Evolutionary conservation across 2,329 filamentous ascomycete species (phyloP).

Genomic region (Curvularia spicifera): DNA sequence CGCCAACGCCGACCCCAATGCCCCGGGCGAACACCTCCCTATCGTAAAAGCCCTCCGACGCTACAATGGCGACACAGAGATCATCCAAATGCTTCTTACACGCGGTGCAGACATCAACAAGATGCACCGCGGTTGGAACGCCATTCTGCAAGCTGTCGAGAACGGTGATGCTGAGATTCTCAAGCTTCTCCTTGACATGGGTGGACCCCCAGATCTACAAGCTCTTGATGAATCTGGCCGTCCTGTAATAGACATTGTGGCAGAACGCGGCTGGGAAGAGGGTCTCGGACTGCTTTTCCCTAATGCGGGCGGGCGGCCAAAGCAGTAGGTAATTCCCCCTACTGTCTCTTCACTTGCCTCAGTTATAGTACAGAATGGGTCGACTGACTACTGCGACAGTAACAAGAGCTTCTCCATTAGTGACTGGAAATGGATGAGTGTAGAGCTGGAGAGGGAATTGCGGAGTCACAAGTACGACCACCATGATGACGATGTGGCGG

Average conservation of each 20-base stretch:
- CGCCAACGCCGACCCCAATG: slow-evolving; percentile 68
- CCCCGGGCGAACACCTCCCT: slow-evolving; percentile 72
- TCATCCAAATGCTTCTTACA: slow-evolving; percentile 67
- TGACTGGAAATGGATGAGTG: slow-evolving; percentile 22
- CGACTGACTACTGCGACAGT: slow-evolving; percentile 11
- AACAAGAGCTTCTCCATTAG: slow-evolving; percentile 19
- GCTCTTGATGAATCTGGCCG: slow-evolving; percentile 38
- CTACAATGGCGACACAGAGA: slow-evolving; percentile 64
- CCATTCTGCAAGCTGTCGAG: slow-evolving; percentile 45
- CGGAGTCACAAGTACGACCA: slow-evolving; percentile 1
- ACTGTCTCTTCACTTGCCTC: background rate
- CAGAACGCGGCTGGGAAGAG: slow-evolving; percentile 47
- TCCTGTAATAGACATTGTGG: slow-evolving; percentile 44
- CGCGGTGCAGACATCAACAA: slow-evolving; percentile 72
- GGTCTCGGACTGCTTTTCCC: slow-evolving; percentile 44
- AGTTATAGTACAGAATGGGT: background rate
- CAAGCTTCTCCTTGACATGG: slow-evolving; percentile 45
- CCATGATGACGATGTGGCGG: slow-evolving; percentile 10
- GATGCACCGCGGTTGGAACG: slow-evolving; percentile 48
- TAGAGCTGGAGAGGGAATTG: slow-evolving; percentile 8
- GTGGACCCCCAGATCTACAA: slow-evolving; percentile 42
- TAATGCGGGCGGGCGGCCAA: slow-evolving; percentile 25
- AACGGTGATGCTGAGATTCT: slow-evolving; percentile 45
- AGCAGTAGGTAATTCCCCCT: slow-evolving; percentile 37
- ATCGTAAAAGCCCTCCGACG: slow-evolving; percentile 72